Conservation (phyloP, 2,329 filamentous ascomycete genomes). For the Penicillium sclerotiorum region DNA sequence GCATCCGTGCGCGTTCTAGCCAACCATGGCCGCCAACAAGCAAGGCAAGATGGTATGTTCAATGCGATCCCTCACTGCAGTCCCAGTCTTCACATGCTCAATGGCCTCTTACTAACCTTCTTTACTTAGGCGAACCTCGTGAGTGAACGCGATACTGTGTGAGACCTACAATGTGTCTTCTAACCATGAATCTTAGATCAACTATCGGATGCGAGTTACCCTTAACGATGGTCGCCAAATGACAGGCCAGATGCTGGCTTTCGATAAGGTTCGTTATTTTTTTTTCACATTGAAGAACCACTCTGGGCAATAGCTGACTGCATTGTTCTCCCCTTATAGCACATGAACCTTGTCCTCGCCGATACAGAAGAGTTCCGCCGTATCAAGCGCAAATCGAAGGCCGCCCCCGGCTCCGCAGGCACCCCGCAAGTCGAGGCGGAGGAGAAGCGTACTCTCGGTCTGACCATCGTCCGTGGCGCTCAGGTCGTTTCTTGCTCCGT, state of each 20-base stretch:
- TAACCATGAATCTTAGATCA: constrained; percentile 73
- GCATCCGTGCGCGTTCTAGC: constrained; percentile 48
- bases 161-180: constrained; percentile 1
- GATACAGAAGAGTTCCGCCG: constrained; percentile 98
- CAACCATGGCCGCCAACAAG: constrained; percentile 72
- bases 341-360: constrained; percentile 99
- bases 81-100: constrained; percentile 17
- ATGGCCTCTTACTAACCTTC: constrained; percentile 56
- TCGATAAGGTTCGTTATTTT: constrained; percentile 76
- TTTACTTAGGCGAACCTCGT: constrained; percentile 64
- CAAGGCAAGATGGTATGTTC: constrained; percentile 93
- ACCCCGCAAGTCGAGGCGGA: constrained; percentile 78
- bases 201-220: constrained; percentile 98
- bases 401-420: constrained; percentile 58
- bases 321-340: constrained; percentile 55
- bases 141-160: constrained; percentile 38
- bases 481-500: constrained; percentile 94
- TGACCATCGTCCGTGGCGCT: constrained; percentile 91
- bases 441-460: constrained; percentile 94
- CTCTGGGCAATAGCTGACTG: constrained; percentile 3
- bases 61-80: constrained; percentile 12
- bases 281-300: constrained; percentile 10
- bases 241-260: constrained; percentile 97
- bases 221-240: constrained; percentile 94
- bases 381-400: constrained; percentile 82